phyloP scores from a whole-genome alignment of 2,329 filamentous ascomycete species.

The Colletotrichum scovillei region DNA sequence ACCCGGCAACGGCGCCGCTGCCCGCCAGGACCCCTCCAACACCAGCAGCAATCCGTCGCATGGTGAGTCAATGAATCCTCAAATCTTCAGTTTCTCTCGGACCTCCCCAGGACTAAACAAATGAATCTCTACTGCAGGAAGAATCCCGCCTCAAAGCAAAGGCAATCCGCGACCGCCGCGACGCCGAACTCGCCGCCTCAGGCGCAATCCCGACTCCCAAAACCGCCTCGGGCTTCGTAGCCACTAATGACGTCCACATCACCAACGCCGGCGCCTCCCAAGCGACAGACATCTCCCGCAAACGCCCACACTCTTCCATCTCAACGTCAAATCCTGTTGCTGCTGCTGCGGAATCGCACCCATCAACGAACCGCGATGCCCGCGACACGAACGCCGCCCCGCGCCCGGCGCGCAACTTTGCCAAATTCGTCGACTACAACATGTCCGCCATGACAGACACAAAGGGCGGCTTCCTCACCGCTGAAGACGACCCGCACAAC shows the following conservation, averaged over 20 bases:
- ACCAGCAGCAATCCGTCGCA: slow-evolving; percentile 65
- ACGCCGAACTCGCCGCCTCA: slow-evolving; percentile 68
- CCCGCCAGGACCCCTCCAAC: slow-evolving; percentile 59
- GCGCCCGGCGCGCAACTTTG: slow-evolving; percentile 86
- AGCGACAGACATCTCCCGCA: slow-evolving; percentile 61
- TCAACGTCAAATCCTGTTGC: slow-evolving; percentile 46
- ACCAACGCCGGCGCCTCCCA: slow-evolving; percentile 49
- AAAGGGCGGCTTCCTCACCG: slow-evolving; percentile 93
- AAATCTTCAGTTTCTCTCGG: slow-evolving; percentile 1
- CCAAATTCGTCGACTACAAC: slow-evolving; percentile 97
- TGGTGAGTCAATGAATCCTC: slow-evolving; percentile 54
- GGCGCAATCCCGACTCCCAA: slow-evolving; percentile 56
- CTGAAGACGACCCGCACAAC: slow-evolving; percentile 91
- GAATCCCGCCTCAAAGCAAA: slow-evolving; percentile 89
- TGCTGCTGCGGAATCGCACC: slow-evolving; percentile 45
- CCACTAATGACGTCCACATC: slow-evolving; percentile 72
- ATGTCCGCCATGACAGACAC: slow-evolving; percentile 98
- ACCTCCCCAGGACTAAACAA: slow-evolving; percentile 18
- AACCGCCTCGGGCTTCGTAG: slow-evolving; percentile 77
- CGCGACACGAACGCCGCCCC: slow-evolving; percentile 65
- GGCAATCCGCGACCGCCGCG: slow-evolving; percentile 80
- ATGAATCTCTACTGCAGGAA: slow-evolving; percentile 66
- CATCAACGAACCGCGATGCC: slow-evolving; percentile 77
- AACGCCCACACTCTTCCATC: slow-evolving; percentile 77
- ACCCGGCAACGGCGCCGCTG: slow-evolving; percentile 42